Percentiles rank a stretch among this genome's conserved stretches.
Evolutionary conservation across 768 basidiomycete genomes (phyloP).

Genomic region (Bullera alba): DNA sequence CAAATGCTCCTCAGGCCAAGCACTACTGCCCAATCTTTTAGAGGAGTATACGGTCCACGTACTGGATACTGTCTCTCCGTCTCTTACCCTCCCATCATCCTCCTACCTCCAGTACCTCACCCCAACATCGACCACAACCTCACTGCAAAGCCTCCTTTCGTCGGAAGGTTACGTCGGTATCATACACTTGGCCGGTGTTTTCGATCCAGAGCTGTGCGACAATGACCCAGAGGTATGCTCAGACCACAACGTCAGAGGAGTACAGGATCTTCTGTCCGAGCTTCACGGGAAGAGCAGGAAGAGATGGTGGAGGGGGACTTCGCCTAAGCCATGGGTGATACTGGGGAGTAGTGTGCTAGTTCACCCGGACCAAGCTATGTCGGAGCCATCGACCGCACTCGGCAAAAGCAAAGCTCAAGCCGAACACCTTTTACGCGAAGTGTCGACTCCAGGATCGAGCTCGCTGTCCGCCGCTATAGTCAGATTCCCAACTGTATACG

Average conservation of each 20-base stretch:
- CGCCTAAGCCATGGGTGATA: background rate
- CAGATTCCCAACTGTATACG: slow-evolving; percentile 28
- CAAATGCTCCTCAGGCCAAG: slow-evolving; percentile 32
- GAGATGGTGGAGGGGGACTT: background rate
- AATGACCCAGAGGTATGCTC: slow-evolving; percentile 29
- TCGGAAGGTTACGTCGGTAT: slow-evolving; percentile 24
- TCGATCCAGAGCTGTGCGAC: slow-evolving; percentile 30
- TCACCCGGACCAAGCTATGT: too few species aligned
- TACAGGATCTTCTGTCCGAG: slow-evolving; percentile 1
- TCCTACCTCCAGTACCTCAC: slow-evolving; percentile 19
- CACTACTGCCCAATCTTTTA: slow-evolving; percentile 21
- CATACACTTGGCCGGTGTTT: slow-evolving; percentile 34
- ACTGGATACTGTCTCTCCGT: slow-evolving; percentile 24
- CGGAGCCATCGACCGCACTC: too few species aligned
- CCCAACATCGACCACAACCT: slow-evolving; percentile 5
- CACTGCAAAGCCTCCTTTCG: slow-evolving; percentile 16
- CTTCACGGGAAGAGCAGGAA: background rate
- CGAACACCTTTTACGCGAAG: background rate
- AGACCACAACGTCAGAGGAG: background rate
- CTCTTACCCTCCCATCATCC: slow-evolving; percentile 9
- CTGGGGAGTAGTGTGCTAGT: too few species aligned
- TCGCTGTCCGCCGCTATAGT: too few species aligned
- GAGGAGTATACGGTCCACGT: slow-evolving; percentile 25
- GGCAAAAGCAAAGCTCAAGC: too few species aligned
- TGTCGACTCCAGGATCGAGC: slow-evolving; percentile 7